Conservation (phyloP, 2,329 filamentous ascomycete genomes). For the Tothia fuscella region DNA sequence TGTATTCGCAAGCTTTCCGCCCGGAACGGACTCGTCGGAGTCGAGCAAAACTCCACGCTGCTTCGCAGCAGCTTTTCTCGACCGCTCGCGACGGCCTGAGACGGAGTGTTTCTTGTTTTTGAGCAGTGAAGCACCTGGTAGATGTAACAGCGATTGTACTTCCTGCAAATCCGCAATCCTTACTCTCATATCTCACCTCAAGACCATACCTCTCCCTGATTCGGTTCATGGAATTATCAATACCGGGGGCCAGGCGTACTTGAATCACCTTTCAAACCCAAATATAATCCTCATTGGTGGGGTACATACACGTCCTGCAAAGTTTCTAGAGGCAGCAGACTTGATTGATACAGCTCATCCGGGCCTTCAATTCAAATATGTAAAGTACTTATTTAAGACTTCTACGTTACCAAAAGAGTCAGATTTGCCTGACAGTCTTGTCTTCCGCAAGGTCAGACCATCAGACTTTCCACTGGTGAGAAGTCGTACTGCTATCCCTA, state of each 20-base stretch:
- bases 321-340: constrained; percentile 1
- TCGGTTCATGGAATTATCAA: background rate
- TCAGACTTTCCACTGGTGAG: constrained; percentile 46
- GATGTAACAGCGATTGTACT: constrained; percentile 3
- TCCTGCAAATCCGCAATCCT: constrained; percentile 4
- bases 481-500: constrained; percentile 39
- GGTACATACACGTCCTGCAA: background rate
- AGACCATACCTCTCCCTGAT: background rate
- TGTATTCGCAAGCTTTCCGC: constrained; percentile 9
- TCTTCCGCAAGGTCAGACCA: constrained; percentile 42
- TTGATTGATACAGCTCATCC: constrained; percentile 20
- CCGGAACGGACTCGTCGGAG: background rate
- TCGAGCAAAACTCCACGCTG: background rate
- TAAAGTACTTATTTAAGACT: constrained; percentile 47
- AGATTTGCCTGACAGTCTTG: constrained; percentile 35
- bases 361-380: constrained; percentile 22
- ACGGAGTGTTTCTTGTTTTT: constrained; percentile 11
- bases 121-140: constrained; percentile 2
- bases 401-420: constrained; percentile 32
- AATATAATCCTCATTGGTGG: constrained; percentile 6
- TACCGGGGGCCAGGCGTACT: background rate
- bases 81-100: constrained; percentile 9
- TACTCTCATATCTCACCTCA: background rate
- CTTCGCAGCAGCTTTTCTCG: constrained; percentile 8
- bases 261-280: background rate